These are phyloP conservation scores for Trypethelium eluteriae DNA, from an alignment of 495 filamentous ascomycete genomes.

Conservation along the genomic window DNA sequence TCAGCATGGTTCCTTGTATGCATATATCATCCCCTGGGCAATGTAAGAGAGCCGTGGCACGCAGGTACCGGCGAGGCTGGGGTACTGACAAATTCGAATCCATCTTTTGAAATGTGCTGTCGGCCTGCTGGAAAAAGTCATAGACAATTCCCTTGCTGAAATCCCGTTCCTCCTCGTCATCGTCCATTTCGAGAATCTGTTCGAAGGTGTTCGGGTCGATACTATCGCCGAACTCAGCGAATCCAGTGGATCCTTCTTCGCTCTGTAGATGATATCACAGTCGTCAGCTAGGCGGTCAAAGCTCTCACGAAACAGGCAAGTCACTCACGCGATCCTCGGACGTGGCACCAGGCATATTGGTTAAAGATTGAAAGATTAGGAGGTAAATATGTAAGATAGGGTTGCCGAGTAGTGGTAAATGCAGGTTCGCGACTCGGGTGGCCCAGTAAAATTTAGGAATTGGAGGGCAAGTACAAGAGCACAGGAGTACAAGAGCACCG, in stretches of 20 bases:
- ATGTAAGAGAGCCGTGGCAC: constrained; percentile 6
- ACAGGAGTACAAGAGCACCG: background rate
- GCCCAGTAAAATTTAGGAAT: background rate
- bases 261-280: constrained; percentile 26
- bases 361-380: background rate
- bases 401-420: background rate
- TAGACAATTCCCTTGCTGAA: constrained; percentile 82
- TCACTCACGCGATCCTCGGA: constrained; percentile 18
- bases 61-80: constrained; percentile 11
- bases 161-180: constrained; percentile 66
- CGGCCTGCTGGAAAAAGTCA: constrained; percentile 89
- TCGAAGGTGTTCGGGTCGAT: constrained; percentile 77
- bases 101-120: constrained; percentile 80
- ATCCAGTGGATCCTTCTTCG: constrained; percentile 42
- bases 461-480: background rate
- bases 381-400: background rate
- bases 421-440: background rate
- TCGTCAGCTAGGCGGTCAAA: background rate
- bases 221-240: constrained; percentile 54
- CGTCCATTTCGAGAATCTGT: constrained; percentile 96
- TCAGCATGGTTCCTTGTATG: no score
- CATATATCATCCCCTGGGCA: constrained; percentile 4
- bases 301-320: background rate
- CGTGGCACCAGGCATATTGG: constrained; percentile 8
- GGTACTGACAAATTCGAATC: constrained; percentile 60